phyloP scores from a whole-genome alignment of 495 filamentous ascomycete genomes.

The Penicillium malachiteum region DNA sequence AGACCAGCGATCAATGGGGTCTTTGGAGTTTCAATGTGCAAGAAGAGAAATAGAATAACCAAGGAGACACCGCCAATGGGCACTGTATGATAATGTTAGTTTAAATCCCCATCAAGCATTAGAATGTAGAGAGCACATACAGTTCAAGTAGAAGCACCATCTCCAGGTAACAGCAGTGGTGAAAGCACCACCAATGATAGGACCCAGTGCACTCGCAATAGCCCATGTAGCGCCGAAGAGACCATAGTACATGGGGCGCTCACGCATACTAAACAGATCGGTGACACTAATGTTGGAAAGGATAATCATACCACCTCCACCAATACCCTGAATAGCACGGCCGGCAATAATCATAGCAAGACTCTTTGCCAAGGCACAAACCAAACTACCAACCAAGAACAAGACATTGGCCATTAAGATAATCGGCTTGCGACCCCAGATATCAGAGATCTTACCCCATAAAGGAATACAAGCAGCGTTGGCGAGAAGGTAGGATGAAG shows the following conservation, averaged over 20 bases:
- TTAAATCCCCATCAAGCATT: neutral
- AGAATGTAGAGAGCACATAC: slow-evolving; percentile 31
- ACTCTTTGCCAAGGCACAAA: slow-evolving; percentile 64
- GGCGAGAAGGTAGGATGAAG: slow-evolving; percentile 67
- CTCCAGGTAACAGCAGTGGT: slow-evolving; percentile 63
- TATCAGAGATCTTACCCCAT: slow-evolving; percentile 85
- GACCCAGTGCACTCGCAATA: slow-evolving; percentile 68
- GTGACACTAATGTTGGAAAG: slow-evolving; percentile 80
- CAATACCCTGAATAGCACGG: slow-evolving; percentile 78
- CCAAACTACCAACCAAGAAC: slow-evolving; percentile 75
- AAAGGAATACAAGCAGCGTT: slow-evolving; percentile 66
- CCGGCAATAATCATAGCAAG: slow-evolving; percentile 76
- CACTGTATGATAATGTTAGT: slow-evolving; percentile 37
- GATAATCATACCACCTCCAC: slow-evolving; percentile 77
- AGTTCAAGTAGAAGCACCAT: slow-evolving; percentile 65
- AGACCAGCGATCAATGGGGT: slow-evolving; percentile 70
- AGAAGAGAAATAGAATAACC: slow-evolving; percentile 63
- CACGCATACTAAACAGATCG: slow-evolving; percentile 74
- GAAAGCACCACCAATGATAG: slow-evolving; percentile 74
- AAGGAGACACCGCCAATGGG: slow-evolving; percentile 73
- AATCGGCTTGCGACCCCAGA: slow-evolving; percentile 82
- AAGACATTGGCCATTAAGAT: slow-evolving; percentile 67
- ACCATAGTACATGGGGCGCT: slow-evolving; percentile 62
- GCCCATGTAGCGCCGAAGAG: slow-evolving; percentile 73
- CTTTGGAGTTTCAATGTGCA: slow-evolving; percentile 73